Base-by-base conservation (phyloP, 73 alveolate genomes). In the Stentor roeselii region DNA sequence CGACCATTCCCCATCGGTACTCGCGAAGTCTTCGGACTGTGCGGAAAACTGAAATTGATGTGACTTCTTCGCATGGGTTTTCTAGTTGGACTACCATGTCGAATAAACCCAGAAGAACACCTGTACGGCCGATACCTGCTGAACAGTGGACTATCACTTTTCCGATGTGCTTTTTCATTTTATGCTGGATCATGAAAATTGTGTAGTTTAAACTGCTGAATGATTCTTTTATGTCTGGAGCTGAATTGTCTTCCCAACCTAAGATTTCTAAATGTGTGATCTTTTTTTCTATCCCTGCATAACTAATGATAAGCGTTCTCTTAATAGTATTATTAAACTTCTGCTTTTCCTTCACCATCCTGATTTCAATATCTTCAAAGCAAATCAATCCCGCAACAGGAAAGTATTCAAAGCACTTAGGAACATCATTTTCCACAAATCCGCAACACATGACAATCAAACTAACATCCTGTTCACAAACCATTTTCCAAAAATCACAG, bases 111-210 rank as follows among this genome's bases (percentile, higher is more conserved):
- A 97, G 88, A 61, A 95, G 83, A 80, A 98, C 95, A 27, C 99
- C 99, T 34, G 99, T 95, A 60, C 99, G 93, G 6, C 99, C 99
- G 32, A 97, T 92, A 3, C 99, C 99, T 3, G 99, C 99, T 83
- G 97, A 86, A 89, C 99, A 97, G 90, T 97, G 99, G 31, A 97
- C 94, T 35, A 95, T 93, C 15, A 96, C 92, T 59, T 89, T 93
- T 40, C 87, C 37, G 11, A 78, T 42, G 86, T 38, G 39, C 83
- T 41, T 59, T 78, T 76, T 59, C 50, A 76, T 59, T 35, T 59
- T 83, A 86, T 89, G 75, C 76, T 84, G 78, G 77, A 60, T 60
- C 83, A 59, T 77, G 59, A 76, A 88, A 86, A 82, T 86, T 88
- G 21, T 59, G 41, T 36, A 42, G 75, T 41, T 39, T 34, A 76